Base-by-base conservation (phyloP, 1,139 yeast genomes). In the Protomyces inundatus region DNA sequence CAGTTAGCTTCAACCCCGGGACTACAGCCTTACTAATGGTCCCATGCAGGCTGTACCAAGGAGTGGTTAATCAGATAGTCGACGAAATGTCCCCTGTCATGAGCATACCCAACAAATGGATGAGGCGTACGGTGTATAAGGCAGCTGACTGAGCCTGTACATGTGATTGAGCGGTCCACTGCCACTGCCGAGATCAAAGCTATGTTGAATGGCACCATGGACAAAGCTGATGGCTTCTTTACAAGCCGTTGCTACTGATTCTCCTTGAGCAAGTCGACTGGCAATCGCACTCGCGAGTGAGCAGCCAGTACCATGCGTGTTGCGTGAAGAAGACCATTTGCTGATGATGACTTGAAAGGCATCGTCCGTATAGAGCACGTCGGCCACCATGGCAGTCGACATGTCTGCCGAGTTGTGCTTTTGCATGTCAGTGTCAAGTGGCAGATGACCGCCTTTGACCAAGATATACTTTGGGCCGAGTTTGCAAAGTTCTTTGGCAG, bases 271-370 rank as follows among this genome's bases (percentile, higher is more conserved):
- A 55, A 89, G 69, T 69, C 87, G 84, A 0, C 95, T 84, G 0
- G 95, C 86, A 69, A 90, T 86, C 0, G 96, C 81, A 0, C 96
- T 85, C 0, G 96, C 85, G 60, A 90, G 77, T 0, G 97, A 88
- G 73, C 97, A 90, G 0, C 97, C 97, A 1, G 97, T 89, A 7
- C 97, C 97, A 73, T 90, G 97, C 0, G 90, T 84, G 70, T 85
- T 82, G 3, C 75, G 72, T 1, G 89, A 79, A 3, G 76, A 73
- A 23, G 84, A 74, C 68, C 73, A 82, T 1, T 73, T 73, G 6
- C 90, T 83, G 67, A 79, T 78, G 71, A 82, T 84, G 0, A 82
- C 72, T 1, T 80, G 77, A 52, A 78, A 74, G 0, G 71, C 70
- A 3, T 77, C 79, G 1, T 82, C 79, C 66, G 83, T 80, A 70